Base-by-base conservation (phyloP, 2,329 filamentous ascomycete genomes). In the Aquanectria penicillioides region DNA sequence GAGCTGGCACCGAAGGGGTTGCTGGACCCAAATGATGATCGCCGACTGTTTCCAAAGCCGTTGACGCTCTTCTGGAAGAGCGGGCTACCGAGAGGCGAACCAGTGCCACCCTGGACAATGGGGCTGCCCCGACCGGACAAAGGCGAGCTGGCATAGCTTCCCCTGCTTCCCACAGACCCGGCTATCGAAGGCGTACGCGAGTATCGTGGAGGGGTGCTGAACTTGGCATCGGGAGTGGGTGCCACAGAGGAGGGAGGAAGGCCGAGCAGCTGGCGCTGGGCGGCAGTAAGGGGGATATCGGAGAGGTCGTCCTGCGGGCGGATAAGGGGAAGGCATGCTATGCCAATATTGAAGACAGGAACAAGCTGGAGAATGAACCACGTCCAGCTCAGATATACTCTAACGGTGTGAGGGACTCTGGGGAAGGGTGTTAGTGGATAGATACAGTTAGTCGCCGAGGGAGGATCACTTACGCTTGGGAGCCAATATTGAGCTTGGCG, bases 141-240 rank as follows among this genome's bases (percentile, higher is more conserved):
- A 3, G 88, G 86, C 2, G 88, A 89, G 67, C 80, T 81, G 15
- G 78, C 77, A 70, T 82, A 85, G 72, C 84, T 86, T 62, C 80
- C 81, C 67, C 82, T 80, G 73, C 84, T 87, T 25, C 83, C 84
- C 4, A 87, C 82, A 2, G 90, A 92, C 10, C 86, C 80, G 68
- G 85, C 75, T 77, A 86, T 73, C 17, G 87, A 90, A 22, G 89
- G 85, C 11, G 91, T 94, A 57, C 92, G 85, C 29, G 90, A 87
- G 78, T 97, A 97, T 69, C 92, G 87, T 3, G 94, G 94, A 4
- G 94, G 94, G 1, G 94, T 97, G 68, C 90, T 88, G 76, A 92
- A 96, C 31, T 70, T 72, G 56, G 86, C 85, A 36, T 90, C 88
- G 2, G 92, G 89, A 0, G 89, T 90, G 0, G 90, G 85, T 3